A percentile compares a stretch with the other conserved stretches of the same genome.
Conservation (phyloP, 768 basidiomycete genomes). For the Tubosaeta sp. region DNA sequence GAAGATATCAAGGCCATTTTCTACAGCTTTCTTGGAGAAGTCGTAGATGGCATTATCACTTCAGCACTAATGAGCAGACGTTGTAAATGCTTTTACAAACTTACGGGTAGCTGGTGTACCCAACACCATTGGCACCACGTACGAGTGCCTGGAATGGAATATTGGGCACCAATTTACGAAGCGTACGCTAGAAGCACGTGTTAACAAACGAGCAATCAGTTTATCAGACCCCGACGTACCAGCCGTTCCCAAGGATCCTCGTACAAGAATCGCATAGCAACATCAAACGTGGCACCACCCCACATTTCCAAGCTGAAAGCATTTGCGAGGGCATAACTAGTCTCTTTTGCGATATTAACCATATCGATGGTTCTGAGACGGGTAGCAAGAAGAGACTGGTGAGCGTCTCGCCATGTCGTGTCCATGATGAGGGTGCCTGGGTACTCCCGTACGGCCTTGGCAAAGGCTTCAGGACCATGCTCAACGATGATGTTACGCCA, state of each 20-base stretch:
- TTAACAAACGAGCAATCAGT: slow-evolving; percentile 8
- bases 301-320: slow-evolving; percentile 98
- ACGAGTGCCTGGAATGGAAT: slow-evolving; percentile 98
- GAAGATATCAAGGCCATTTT: slow-evolving; percentile 99
- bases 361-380: slow-evolving; percentile 95
- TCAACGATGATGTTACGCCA: slow-evolving; percentile 99
- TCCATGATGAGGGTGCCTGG: slow-evolving; percentile 96
- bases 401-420: slow-evolving; percentile 99
- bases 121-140: slow-evolving; percentile 98
- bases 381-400: slow-evolving; percentile 96
- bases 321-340: slow-evolving; percentile 90
- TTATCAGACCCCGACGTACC: slow-evolving; percentile 39
- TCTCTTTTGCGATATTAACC: slow-evolving; percentile 98
- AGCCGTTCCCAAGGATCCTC: slow-evolving; percentile 99
- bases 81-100: slow-evolving; percentile 24
- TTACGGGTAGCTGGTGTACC: slow-evolving; percentile 97
- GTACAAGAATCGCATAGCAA: slow-evolving; percentile 98
- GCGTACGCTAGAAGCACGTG: slow-evolving; percentile 55
- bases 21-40: slow-evolving; percentile 99
- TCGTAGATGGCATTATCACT: slow-evolving; percentile 99
- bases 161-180: slow-evolving; percentile 95
- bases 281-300: slow-evolving; percentile 99
- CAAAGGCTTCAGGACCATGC: slow-evolving; percentile 96
- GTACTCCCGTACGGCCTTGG: slow-evolving; percentile 95
- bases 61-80: slow-evolving; percentile 7